Conservation (phyloP, 2,329 filamentous ascomycete genomes). For the Phoma sp. region DNA sequence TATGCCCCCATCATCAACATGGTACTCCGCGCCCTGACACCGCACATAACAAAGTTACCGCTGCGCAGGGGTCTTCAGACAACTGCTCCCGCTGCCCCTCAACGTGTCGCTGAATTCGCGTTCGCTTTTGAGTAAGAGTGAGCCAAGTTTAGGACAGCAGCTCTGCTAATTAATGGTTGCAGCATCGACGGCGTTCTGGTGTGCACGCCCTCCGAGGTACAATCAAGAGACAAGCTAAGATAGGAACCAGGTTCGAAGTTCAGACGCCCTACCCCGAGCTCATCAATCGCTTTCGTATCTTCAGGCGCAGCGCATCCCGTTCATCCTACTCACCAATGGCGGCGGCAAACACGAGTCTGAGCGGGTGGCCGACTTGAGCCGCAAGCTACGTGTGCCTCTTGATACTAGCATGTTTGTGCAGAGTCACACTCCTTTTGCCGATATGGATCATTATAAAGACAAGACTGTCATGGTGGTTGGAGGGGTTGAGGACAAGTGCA, state of each 20-base stretch:
- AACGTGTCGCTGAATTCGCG: constrained; percentile 55
- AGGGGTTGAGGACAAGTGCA: constrained; percentile 64
- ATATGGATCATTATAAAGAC: constrained; percentile 65
- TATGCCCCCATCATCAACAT: neutral
- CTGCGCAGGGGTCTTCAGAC: constrained; percentile 38
- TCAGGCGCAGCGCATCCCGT: constrained; percentile 78
- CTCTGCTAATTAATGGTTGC: constrained; percentile 37
- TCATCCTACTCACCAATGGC: constrained; percentile 95
- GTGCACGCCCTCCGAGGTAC: neutral
- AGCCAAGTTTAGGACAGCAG: constrained; percentile 11
- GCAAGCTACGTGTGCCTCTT: constrained; percentile 69
- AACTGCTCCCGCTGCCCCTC: constrained; percentile 24
- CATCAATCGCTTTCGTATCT: constrained; percentile 76
- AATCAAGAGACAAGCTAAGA: neutral
- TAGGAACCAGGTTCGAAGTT: constrained; percentile 62
- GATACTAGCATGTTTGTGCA: constrained; percentile 79
- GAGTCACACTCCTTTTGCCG: constrained; percentile 87
- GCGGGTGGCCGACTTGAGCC: constrained; percentile 73
- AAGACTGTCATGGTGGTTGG: constrained; percentile 60
- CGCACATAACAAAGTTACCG: neutral
- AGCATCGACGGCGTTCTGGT: constrained; percentile 96
- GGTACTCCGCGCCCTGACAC: neutral
- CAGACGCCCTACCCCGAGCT: constrained; percentile 80
- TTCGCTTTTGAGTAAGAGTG: constrained; percentile 64
- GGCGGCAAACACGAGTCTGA: constrained; percentile 83